These are phyloP conservation scores for Globisporangium echinulatum DNA, from an alignment of 352 stramenopile species.

Conservation along the genomic window DNA sequence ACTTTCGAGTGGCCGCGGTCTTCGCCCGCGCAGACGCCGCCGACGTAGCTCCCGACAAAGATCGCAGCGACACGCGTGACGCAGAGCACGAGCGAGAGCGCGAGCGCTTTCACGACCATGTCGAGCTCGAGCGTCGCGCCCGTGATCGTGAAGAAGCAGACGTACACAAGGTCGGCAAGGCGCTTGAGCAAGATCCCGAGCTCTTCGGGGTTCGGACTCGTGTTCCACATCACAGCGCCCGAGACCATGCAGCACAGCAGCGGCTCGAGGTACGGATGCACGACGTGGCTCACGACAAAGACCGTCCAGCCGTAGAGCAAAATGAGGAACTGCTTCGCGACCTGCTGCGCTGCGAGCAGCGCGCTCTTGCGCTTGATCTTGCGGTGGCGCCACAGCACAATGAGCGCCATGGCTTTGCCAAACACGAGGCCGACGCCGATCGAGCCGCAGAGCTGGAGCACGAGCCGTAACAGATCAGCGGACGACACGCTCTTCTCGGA, in stretches of 20 bases:
- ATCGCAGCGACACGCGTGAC: slow-evolving; percentile 47
- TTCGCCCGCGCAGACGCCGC: slow-evolving; percentile 38
- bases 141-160: slow-evolving; percentile 74
- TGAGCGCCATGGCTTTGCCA: slow-evolving; percentile 46
- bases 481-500: slow-evolving; percentile 43
- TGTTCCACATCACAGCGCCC: slow-evolving; percentile 62
- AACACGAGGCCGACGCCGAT: slow-evolving; percentile 40
- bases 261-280: slow-evolving; percentile 58
- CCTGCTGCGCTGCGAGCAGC: slow-evolving; percentile 26
- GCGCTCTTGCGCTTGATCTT: slow-evolving; percentile 49
- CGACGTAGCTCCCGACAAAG: slow-evolving; percentile 51
- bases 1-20: slow-evolving; percentile 35
- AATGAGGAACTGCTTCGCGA: slow-evolving; percentile 52
- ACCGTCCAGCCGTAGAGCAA: slow-evolving; percentile 53
- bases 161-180: slow-evolving; percentile 53
- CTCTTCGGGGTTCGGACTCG: slow-evolving; percentile 44
- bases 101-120: slow-evolving; percentile 55
- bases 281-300: slow-evolving; percentile 52
- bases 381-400: slow-evolving; percentile 46
- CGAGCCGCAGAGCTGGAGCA: slow-evolving; percentile 43
- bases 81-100: slow-evolving; percentile 44
- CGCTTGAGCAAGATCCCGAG: slow-evolving; percentile 43
- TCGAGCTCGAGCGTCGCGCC: slow-evolving; percentile 59
- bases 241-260: slow-evolving; percentile 67
- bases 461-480: slow-evolving; percentile 17